These are phyloP conservation scores for Amesomyces nigricolor DNA, from an alignment of 2,329 filamentous ascomycete species.

Conservation along the genomic window DNA sequence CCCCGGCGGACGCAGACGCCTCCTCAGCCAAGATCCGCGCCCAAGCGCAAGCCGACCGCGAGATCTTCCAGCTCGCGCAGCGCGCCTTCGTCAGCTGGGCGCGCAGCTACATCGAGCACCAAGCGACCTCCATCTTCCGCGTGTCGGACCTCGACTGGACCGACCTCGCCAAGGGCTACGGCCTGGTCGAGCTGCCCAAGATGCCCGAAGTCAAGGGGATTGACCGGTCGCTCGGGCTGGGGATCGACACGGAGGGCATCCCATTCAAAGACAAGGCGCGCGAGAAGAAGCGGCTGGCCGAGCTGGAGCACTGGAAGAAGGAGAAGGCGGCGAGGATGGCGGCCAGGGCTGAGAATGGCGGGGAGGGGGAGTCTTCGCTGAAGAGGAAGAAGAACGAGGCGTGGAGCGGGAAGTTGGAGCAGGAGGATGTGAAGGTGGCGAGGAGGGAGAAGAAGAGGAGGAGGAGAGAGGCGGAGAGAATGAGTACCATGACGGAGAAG, in stretches of 20 bases:
- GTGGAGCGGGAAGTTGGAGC: slow-evolving; percentile 67
- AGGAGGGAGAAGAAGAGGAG: slow-evolving; percentile 34
- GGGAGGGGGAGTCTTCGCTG: slow-evolving; percentile 37
- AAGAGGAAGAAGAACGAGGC: slow-evolving; percentile 60
- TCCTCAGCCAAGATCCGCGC: slow-evolving; percentile 27
- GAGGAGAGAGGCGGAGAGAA: slow-evolving; percentile 53
- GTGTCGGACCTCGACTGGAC: slow-evolving; percentile 77
- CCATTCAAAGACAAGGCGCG: slow-evolving; percentile 66
- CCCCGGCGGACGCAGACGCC: slow-evolving; percentile 53
- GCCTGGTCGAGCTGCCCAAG: slow-evolving; percentile 75
- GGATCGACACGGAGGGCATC: slow-evolving; percentile 62
- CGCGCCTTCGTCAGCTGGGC: slow-evolving; percentile 92
- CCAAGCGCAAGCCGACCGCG: slow-evolving; percentile 50
- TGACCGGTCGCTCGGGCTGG: slow-evolving; percentile 56
- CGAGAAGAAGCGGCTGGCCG: slow-evolving; percentile 58
- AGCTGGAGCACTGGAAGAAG: slow-evolving; percentile 46
- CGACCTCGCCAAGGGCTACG: slow-evolving; percentile 77
- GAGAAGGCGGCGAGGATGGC: slow-evolving; percentile 31
- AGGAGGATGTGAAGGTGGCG: slow-evolving; percentile 52
- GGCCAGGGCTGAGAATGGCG: slow-evolving; percentile 35
- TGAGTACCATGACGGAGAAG: slow-evolving; percentile 63
- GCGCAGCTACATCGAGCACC: slow-evolving; percentile 83
- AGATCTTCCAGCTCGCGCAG: slow-evolving; percentile 80
- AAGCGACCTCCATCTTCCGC: slow-evolving; percentile 86
- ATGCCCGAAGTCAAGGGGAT: slow-evolving; percentile 80